Percentiles rank a stretch among this genome's conserved stretches.
phyloP scores from a whole-genome alignment of 2,329 filamentous ascomycete genomes.

The Aureobasidium sp. region DNA sequence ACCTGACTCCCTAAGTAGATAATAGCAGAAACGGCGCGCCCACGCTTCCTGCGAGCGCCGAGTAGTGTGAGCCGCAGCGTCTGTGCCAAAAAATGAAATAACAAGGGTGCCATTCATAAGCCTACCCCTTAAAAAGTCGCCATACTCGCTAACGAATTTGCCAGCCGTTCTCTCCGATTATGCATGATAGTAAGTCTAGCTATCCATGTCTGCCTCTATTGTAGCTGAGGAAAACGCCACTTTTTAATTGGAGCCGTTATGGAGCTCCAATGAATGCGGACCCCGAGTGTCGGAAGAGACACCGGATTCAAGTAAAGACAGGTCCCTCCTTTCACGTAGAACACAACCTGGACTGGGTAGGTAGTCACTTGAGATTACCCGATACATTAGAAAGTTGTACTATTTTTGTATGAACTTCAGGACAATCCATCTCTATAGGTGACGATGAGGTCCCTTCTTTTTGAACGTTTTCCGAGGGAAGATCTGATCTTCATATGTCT shows the following conservation, averaged over 20 bases:
- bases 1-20: conserved; percentile 6
- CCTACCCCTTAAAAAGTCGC: neutral
- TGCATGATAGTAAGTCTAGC: neutral
- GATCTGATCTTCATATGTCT: conserved; percentile 19
- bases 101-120: neutral
- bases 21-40: conserved; percentile 4
- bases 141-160: neutral
- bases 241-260: neutral
- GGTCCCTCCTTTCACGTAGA: neutral
- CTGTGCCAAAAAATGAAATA: conserved; percentile 1
- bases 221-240: neutral
- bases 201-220: neutral
- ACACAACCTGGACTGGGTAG: neutral
- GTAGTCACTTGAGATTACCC: neutral
- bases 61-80: neutral
- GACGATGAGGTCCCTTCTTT: conserved; percentile 1
- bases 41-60: neutral
- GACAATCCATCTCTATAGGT: neutral
- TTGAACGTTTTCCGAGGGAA: conserved; percentile 14
- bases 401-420: neutral
- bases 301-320: neutral
- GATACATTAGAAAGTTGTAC: neutral
- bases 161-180: neutral
- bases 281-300: neutral
- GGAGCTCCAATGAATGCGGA: neutral